A percentile compares a stretch with the other conserved stretches of the same genome.
These are phyloP conservation scores for Colletotrichum viniferum DNA, from an alignment of 2,329 filamentous ascomycete species.

Conservation along the genomic window DNA sequence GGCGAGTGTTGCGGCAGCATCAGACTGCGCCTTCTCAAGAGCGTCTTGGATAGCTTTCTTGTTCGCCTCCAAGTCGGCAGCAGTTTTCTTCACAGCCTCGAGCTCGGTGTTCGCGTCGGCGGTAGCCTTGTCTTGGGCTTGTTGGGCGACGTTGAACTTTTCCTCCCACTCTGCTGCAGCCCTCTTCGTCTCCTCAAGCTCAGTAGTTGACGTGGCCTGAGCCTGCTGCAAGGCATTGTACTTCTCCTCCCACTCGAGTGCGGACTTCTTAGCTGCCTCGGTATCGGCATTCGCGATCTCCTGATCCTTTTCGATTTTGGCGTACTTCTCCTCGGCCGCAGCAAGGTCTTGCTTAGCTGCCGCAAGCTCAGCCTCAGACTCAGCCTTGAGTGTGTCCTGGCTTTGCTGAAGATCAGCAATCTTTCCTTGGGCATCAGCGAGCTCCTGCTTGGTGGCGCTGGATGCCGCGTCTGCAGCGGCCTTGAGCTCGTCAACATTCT, in stretches of 20 bases:
- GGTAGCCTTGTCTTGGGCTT: constrained; percentile 25
- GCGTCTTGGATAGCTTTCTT: constrained; percentile 29
- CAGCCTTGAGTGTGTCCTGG: constrained; percentile 29
- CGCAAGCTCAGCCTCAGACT: constrained; percentile 28
- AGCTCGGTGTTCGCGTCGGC: constrained; percentile 29
- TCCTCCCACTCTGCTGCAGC: constrained; percentile 28
- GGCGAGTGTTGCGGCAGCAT: constrained; percentile 33
- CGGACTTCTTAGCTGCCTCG: constrained; percentile 9
- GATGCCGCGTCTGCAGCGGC: constrained; percentile 32
- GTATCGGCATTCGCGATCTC: constrained; percentile 16
- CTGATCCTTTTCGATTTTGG: constrained; percentile 19
- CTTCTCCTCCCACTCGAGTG: constrained; percentile 28
- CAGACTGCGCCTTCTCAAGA: constrained; percentile 29
- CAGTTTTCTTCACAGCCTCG: constrained; percentile 27
- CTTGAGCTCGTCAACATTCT: constrained; percentile 25
- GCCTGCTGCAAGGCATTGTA: constrained; percentile 25
- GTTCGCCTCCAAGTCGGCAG: constrained; percentile 36
- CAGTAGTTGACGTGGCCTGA: constrained; percentile 18
- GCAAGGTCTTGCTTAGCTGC: constrained; percentile 20
- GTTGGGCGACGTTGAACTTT: constrained; percentile 31
- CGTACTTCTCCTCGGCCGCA: constrained; percentile 27
- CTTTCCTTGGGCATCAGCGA: constrained; percentile 24
- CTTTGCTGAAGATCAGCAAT: constrained; percentile 26
- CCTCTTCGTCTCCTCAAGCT: constrained; percentile 25
- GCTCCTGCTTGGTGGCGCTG: constrained; percentile 31